phyloP scores from a whole-genome alignment of 2,329 filamentous ascomycete genomes.

The Aspergillus tubingensis region DNA sequence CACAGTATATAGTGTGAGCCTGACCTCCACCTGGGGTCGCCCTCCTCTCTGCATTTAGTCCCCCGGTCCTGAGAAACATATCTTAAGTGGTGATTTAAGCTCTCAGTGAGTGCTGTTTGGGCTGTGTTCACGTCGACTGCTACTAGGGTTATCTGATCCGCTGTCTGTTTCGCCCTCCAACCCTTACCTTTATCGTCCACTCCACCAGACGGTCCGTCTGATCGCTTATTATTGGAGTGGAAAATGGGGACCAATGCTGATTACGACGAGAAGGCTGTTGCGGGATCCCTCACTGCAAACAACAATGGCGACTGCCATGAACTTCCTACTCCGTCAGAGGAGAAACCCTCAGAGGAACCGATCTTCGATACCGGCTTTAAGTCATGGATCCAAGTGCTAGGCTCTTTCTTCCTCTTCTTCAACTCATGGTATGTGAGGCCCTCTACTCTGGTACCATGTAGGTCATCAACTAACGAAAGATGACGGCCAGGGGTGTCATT shows the following conservation, averaged over 20 bases:
- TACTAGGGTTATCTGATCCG: not conserved
- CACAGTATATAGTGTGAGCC: not conserved
- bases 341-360: constrained; percentile 29
- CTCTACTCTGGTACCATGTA: not conserved
- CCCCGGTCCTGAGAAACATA: not conserved
- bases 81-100: not conserved
- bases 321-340: constrained; percentile 15
- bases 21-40: not conserved
- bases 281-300: constrained; percentile 8
- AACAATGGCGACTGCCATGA: constrained; percentile 20
- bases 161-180: constrained; percentile 9
- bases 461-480: not conserved
- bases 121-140: not conserved
- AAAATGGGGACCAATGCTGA: constrained; percentile 27
- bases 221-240: not conserved
- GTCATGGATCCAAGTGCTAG: constrained; percentile 51
- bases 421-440: constrained; percentile 48
- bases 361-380: constrained; percentile 39
- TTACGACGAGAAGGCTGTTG: constrained; percentile 27
- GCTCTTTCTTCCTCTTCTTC: constrained; percentile 51
- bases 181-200: not conserved
- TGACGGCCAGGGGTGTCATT: constrained; percentile 48
- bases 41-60: not conserved
- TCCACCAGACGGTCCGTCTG: not conserved
- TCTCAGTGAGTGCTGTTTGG: not conserved